Evolutionary conservation across 2,329 filamentous ascomycete genomes (phyloP).

Genomic region (Plectosphaerella sp.): DNA sequence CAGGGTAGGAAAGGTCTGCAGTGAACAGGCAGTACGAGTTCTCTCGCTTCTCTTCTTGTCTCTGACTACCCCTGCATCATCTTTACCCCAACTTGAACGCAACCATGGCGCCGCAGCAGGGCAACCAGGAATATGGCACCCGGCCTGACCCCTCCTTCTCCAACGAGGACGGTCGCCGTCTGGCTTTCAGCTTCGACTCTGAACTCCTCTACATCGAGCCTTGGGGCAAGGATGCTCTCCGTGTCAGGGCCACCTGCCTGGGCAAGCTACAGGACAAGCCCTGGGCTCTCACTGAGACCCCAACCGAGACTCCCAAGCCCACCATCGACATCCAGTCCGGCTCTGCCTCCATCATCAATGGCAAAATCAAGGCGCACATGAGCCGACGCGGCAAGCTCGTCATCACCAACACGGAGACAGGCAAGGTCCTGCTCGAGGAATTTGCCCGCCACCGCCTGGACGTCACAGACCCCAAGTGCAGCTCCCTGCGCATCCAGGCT

Average conservation of each 20-base stretch:
- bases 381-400: slow-evolving; percentile 20
- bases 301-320: slow-evolving; percentile 2
- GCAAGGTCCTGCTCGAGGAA: slow-evolving; percentile 20
- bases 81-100: neutral
- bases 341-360: slow-evolving; percentile 16
- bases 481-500: slow-evolving; percentile 50
- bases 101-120: slow-evolving; percentile 2
- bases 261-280: slow-evolving; percentile 23
- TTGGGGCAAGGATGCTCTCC: slow-evolving; percentile 41
- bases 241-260: slow-evolving; percentile 39
- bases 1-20: neutral
- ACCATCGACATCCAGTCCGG: slow-evolving; percentile 11
- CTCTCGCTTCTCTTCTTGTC: no score
- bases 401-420: slow-evolving; percentile 14
- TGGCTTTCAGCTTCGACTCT: slow-evolving; percentile 29
- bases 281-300: slow-evolving; percentile 27
- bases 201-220: slow-evolving; percentile 42
- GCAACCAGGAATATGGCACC: slow-evolving; percentile 8
- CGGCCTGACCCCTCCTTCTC: slow-evolving; percentile 6
- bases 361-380: slow-evolving; percentile 20
- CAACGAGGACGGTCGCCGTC: slow-evolving; percentile 14
- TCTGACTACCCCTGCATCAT: neutral
- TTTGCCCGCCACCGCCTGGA: slow-evolving; percentile 18
- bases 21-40: no score
- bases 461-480: slow-evolving; percentile 52